Conservation (phyloP, 352 stramenopile genomes). For the Plasmopara muralis region DNA sequence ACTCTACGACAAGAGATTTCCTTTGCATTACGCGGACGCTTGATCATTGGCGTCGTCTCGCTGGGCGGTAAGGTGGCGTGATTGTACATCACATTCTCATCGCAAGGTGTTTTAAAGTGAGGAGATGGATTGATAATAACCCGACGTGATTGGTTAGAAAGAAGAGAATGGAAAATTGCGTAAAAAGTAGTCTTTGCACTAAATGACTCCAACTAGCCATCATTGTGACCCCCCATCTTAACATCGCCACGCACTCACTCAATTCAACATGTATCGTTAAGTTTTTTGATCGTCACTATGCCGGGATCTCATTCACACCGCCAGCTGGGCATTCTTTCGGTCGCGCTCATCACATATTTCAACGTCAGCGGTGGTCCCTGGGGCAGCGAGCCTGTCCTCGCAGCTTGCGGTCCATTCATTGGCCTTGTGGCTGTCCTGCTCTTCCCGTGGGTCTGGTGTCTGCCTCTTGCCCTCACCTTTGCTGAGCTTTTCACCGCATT, state of each 20-base stretch:
- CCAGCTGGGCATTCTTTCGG: constrained; percentile 54
- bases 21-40: constrained; percentile 10
- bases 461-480: constrained; percentile 62
- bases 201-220: too few relatives aligned
- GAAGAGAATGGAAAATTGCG: too few relatives aligned
- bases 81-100: constrained; percentile 15
- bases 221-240: too few relatives aligned
- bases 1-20: constrained; percentile 7
- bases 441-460: constrained; percentile 69
- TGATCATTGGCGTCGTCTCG: neutral
- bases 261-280: too few relatives aligned
- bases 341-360: constrained; percentile 77
- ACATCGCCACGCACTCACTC: too few relatives aligned
- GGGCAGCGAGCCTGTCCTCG: constrained; percentile 58
- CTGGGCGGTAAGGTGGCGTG: neutral
- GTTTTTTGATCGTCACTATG: constrained; percentile 17
- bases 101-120: neutral
- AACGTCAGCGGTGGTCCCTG: constrained; percentile 68
- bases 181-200: too few relatives aligned
- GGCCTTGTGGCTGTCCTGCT: constrained; percentile 57
- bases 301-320: constrained; percentile 55
- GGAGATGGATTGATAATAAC: too few relatives aligned
- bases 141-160: too few relatives aligned
- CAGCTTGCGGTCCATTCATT: constrained; percentile 52
- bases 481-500: constrained; percentile 78